Evolutionary conservation across 2,329 filamentous ascomycete genomes (phyloP), one percentile per base, ranked within the genome.

Genomic region (Berkeleyomyces basicola): DNA sequence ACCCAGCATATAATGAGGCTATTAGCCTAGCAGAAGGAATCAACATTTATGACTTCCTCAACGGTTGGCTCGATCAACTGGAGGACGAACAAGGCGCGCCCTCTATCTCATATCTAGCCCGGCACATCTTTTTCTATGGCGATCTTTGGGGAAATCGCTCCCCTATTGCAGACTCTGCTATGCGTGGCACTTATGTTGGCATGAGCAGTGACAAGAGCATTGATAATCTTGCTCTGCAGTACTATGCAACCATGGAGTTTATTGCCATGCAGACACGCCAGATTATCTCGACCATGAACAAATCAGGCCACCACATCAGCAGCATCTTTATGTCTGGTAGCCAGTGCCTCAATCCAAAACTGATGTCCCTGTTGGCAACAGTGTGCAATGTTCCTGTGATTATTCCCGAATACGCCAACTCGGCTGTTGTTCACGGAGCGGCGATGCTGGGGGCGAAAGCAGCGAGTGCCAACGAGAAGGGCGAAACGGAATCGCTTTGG

Each of bases 281-380:
- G 74, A 99, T 99, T 69, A 82, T 99, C 67, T 87, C 95, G 70
- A 82, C 87, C 43, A 96, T 99, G 91, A 99, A 97, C 78, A 78
- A 81, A 57, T 79, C 90, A 1, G 93, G 93, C 7, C 93, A 99
- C 75, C 78, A 82, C 68, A 91, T 99, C 72, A 84, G 81, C 59
- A 92, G 87, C 66, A 96, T 99, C 74, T 99, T 97, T 82, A 97
- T 99, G 93, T 96, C 90, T 3, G 93, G 93, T 65, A 95, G 89
- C 9, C 93, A 97, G 73, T 99, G 93, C 78, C 91, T 96, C 75
- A 99, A 99, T 74, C 83, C 86, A 42, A 83, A 97, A 65, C 79
- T 99, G 62, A 96, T 99, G 86, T 81, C 84, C 64, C 82, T 99
- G 14, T 87, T 99, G 68, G 90, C 93, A 11, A 93, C 91, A 0